Percentiles rank a stretch among this genome's conserved stretches.
Evolutionary conservation across 148 eudicot genomes (phyloP).

Genomic region (Vaccinium corymbosum): DNA sequence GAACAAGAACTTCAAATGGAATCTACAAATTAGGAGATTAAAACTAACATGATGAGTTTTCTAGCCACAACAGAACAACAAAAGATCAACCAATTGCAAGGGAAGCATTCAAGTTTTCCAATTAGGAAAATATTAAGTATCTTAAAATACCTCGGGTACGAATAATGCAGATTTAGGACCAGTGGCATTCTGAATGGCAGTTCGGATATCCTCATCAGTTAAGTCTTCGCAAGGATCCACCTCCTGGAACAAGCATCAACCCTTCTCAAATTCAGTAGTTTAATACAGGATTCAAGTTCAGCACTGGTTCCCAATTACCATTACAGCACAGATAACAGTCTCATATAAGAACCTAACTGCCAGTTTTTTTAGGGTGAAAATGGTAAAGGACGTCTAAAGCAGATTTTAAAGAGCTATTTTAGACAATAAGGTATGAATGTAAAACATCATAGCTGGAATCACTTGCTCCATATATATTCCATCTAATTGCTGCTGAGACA

Average conservation of each 20-base stretch:
- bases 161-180: constrained; percentile 92
- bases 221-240: constrained; percentile 97
- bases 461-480: not conserved
- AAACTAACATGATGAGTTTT: not conserved
- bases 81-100: not conserved
- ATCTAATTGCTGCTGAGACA: not conserved
- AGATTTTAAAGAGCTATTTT: not conserved
- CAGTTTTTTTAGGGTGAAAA: not conserved
- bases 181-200: constrained; percentile 97
- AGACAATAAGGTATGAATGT: not conserved
- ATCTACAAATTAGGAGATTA: constrained; percentile 29
- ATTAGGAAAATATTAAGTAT: not conserved
- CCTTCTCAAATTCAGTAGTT: not conserved
- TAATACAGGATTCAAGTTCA: not conserved
- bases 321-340: not conserved
- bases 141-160: constrained; percentile 85
- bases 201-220: constrained; percentile 92
- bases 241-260: constrained; percentile 46
- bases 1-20: constrained; percentile 61
- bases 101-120: not conserved
- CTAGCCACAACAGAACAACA: not conserved
- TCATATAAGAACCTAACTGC: not conserved
- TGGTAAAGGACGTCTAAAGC: not conserved
- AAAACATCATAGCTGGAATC: not conserved
- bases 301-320: not conserved